A percentile compares a stretch with the other conserved stretches of the same genome.
phyloP scores from a whole-genome alignment of 202 grass and related monocot genomes.

The Digitaria exilis region DNA sequence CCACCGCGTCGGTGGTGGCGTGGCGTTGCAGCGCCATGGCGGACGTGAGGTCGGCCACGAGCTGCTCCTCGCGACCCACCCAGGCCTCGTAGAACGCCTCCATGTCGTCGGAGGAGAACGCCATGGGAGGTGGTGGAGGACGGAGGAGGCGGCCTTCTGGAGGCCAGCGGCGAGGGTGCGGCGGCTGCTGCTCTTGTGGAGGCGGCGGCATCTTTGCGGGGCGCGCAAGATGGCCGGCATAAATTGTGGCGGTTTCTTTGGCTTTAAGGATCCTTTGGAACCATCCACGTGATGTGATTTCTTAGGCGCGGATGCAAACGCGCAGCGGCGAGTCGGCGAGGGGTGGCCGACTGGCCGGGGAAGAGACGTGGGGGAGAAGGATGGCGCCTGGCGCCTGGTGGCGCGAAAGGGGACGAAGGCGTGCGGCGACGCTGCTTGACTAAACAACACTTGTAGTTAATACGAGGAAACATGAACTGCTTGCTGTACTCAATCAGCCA shows the following conservation, averaged over 20 bases:
- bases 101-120: conserved; percentile 46
- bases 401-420: conserved; percentile 15
- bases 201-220: conserved; percentile 11
- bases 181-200: neutral
- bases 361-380: neutral
- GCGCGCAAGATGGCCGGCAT: neutral
- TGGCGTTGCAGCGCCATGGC: too few relatives aligned
- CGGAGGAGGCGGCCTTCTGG: too few relatives aligned
- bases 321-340: neutral
- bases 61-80: conserved; percentile 55
- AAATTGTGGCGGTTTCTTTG: conserved; percentile 43
- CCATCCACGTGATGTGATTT: conserved; percentile 10
- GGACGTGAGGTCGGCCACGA: conserved; percentile 45
- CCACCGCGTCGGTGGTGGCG: conserved; percentile 15
- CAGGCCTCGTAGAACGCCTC: conserved; percentile 62
- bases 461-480: neutral
- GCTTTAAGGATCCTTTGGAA: conserved; percentile 21
- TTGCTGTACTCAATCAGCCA: too few relatives aligned
- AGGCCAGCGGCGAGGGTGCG: neutral
- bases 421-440: neutral
- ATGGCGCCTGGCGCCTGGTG: neutral
- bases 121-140: too few relatives aligned
- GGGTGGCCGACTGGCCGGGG: neutral
- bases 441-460: neutral
- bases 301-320: conserved; percentile 30